These are phyloP conservation scores for Moniliophthora roreri DNA, from an alignment of 1,284 basidiomycete genomes.

Conservation along the genomic window DNA sequence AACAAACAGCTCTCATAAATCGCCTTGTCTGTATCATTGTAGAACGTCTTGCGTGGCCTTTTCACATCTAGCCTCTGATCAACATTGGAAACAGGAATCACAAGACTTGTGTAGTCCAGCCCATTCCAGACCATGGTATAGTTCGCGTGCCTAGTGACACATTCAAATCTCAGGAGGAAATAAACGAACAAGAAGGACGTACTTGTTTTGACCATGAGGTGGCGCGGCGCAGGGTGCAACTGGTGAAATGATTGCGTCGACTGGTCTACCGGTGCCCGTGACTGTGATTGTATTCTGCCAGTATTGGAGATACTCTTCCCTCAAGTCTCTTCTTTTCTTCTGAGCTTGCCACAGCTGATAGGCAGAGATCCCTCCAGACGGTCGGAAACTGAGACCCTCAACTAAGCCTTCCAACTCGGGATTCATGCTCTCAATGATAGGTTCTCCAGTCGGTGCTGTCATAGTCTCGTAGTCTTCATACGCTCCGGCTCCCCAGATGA, in stretches of 20 bases:
- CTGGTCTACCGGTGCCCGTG: slow-evolving; percentile 61
- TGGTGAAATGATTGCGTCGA: slow-evolving; percentile 65
- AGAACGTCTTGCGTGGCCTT: slow-evolving; percentile 40
- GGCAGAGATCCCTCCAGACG: slow-evolving; percentile 31
- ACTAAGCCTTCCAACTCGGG: slow-evolving; percentile 28
- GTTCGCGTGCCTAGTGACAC: slow-evolving; percentile 33
- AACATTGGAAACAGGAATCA: slow-evolving; percentile 66
- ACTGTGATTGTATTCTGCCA: slow-evolving; percentile 50
- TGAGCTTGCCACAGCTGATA: slow-evolving; percentile 60
- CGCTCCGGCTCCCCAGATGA: slow-evolving; percentile 43
- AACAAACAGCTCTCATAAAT: slow-evolving; percentile 58
- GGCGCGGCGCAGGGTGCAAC: slow-evolving; percentile 51
- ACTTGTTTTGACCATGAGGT: slow-evolving; percentile 55
- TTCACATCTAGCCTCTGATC: slow-evolving; percentile 49
- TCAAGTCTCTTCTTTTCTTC: slow-evolving; percentile 40
- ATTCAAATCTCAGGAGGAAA: background rate
- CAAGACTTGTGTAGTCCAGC: slow-evolving; percentile 66
- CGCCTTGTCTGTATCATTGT: slow-evolving; percentile 43
- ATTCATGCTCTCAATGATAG: slow-evolving; percentile 48
- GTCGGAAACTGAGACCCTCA: slow-evolving; percentile 19
- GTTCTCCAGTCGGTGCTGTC: slow-evolving; percentile 45
- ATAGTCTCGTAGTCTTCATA: slow-evolving; percentile 42
- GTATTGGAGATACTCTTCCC: slow-evolving; percentile 51
- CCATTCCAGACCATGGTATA: slow-evolving; percentile 71
- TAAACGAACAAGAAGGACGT: slow-evolving; percentile 17